Percentiles rank a stretch among this genome's conserved stretches.
phyloP scores from a whole-genome alignment of 768 basidiomycete genomes.

The Lactarius pseudohatsudake region DNA sequence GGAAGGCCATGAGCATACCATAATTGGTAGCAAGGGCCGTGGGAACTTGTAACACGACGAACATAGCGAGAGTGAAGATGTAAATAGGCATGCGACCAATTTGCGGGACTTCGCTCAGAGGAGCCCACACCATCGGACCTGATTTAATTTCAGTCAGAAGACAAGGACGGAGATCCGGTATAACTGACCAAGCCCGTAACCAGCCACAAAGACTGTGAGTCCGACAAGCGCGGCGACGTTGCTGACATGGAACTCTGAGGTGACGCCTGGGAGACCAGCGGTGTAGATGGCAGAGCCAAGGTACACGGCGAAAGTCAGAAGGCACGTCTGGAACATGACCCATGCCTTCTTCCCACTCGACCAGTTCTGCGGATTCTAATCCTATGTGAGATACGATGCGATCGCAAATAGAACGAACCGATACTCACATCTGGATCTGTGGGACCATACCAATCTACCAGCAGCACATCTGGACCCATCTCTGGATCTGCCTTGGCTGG shows the following conservation, averaged over 20 bases:
- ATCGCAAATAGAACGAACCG: not conserved
- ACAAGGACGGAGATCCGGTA: not conserved
- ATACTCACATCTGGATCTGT: conserved; percentile 26
- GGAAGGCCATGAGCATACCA: conserved; percentile 36
- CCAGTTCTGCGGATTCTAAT: conserved; percentile 33
- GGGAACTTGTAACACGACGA: conserved; percentile 39
- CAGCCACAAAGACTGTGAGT: conserved; percentile 34
- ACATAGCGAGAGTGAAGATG: conserved; percentile 36
- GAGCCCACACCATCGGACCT: conserved; percentile 37
- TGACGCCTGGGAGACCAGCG: conserved; percentile 34
- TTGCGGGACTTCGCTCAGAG: conserved; percentile 37
- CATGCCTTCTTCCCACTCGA: conserved; percentile 34
- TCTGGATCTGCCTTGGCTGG: conserved; percentile 11
- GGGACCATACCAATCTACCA: conserved; percentile 35
- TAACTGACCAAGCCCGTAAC: conserved; percentile 31
- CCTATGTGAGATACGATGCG: not conserved
- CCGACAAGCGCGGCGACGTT: conserved; percentile 36
- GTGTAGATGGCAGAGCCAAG: conserved; percentile 40
- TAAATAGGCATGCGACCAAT: conserved; percentile 38
- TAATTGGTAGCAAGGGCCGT: conserved; percentile 37
- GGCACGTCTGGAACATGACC: conserved; percentile 37
- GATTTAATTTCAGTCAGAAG: not conserved
- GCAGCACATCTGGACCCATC: conserved; percentile 27
- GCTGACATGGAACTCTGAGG: conserved; percentile 35
- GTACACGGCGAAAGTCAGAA: conserved; percentile 39